Evolutionary conservation across 1,284 basidiomycete species (phyloP), one percentile per base, ranked within the genome.

Genomic region (Trametes sp.): DNA sequence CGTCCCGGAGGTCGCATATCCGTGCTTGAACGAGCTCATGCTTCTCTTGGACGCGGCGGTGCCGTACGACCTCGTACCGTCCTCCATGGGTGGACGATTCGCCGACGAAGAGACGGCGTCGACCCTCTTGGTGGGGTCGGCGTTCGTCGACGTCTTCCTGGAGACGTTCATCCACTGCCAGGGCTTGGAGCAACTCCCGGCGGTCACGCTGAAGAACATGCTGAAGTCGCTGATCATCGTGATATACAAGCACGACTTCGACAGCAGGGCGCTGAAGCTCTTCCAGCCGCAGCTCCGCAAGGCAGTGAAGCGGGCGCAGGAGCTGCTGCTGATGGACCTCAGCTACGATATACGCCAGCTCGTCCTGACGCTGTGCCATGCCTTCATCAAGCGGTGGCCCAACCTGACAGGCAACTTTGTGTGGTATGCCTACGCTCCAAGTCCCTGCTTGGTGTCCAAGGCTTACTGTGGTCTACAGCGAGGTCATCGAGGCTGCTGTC

Each of bases 241-340:
- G 63, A 80, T 90, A 28, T 86, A 87, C 75, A 91, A 91, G 74
- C 87, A 90, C 64, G 86, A 91, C 69, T 84, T 91, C 58, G 84
- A 86, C 50, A 83, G 81, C 59, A 76, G 70, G 31, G 73, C 81
- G 21, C 76, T 90, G 55, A 79, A 75, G 58, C 82, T 85, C 69
- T 77, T 88, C 31, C 86, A 87, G 56, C 77, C 76, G 26, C 65
- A 76, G 24, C 75, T 90, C 5, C 82, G 85, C 35, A 79, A 75
- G 54, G 86, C 87, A 0, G 78, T 88, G 10, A 72, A 80, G 31
- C 79, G 81, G n/a, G 75, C 81, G 3, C 74, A 87, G 57, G 85
- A 85, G 31, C 70, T 88, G 6, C 69, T 88, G 42, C 73, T 81
- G 8, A 73, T 79, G 42, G 83, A 72, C 53, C 75, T 87, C 58